Evolutionary conservation across 2,329 filamentous ascomycete genomes (phyloP).

Genomic region (Huntiella bhutanensis): DNA sequence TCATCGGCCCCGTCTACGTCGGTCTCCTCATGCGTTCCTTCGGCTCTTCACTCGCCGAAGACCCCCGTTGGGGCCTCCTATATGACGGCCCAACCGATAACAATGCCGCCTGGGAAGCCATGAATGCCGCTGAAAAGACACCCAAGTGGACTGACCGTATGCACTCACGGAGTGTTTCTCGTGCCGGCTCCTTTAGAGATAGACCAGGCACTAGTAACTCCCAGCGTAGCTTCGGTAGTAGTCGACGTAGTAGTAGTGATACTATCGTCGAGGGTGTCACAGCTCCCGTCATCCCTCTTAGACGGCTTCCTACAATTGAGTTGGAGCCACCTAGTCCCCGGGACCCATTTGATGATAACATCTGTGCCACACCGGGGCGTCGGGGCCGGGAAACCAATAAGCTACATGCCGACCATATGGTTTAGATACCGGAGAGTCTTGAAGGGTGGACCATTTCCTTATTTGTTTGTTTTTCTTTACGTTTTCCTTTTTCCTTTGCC

Average conservation of each 20-base stretch:
- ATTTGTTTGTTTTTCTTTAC: too few relatives aligned
- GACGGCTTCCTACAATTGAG: too few relatives aligned
- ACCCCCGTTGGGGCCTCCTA: conserved; percentile 8
- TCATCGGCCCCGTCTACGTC: conserved; percentile 33
- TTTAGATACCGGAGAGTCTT: too few relatives aligned
- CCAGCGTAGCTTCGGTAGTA: neutral
- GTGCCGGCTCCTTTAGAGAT: neutral
- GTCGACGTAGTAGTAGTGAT: neutral
- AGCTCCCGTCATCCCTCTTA: too few relatives aligned
- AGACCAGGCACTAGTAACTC: neutral
- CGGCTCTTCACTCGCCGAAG: neutral
- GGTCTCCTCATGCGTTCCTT: conserved; percentile 23
- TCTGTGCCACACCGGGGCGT: too few relatives aligned
- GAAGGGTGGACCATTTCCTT: too few relatives aligned
- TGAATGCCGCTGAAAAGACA: neutral
- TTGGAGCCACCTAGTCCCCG: too few relatives aligned
- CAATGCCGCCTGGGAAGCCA: conserved; percentile 5
- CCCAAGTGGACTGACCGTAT: conserved; percentile 9
- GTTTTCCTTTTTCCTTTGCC: too few relatives aligned
- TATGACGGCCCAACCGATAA: conserved; percentile 1
- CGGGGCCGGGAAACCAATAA: too few relatives aligned
- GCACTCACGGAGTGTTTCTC: conserved; percentile 7
- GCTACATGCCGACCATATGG: too few relatives aligned
- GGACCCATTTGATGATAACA: too few relatives aligned
- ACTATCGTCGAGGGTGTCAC: too few relatives aligned